Percentiles rank a stretch among this genome's conserved stretches.
Evolutionary conservation across 1,284 basidiomycete genomes (phyloP).

Genomic region (Neolentinus lepideus): DNA sequence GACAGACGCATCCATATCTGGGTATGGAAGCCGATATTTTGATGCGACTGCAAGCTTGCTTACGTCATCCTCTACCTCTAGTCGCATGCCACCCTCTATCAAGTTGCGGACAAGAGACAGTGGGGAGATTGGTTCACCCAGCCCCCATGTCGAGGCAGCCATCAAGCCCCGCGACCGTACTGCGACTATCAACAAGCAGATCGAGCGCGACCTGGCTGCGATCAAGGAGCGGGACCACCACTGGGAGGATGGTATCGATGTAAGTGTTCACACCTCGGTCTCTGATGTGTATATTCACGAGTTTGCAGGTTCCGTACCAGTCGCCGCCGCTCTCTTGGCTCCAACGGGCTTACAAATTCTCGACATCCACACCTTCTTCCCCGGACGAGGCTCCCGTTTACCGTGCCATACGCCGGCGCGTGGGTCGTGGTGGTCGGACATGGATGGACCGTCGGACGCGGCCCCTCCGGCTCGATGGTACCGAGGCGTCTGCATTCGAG

Average conservation of each 20-base stretch:
- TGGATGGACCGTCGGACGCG: conserved; percentile 56
- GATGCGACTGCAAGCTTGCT: conserved; percentile 4
- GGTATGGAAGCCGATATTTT: conserved; percentile 15
- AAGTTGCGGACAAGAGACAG: conserved; percentile 39
- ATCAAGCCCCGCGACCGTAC: conserved; percentile 64
- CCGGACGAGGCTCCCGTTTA: conserved; percentile 24
- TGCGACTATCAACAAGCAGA: conserved; percentile 50
- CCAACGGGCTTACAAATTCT: conserved; percentile 56
- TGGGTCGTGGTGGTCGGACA: conserved; percentile 79
- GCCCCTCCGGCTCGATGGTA: conserved; percentile 6
- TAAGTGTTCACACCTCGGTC: conserved; percentile 25
- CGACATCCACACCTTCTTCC: conserved; percentile 26
- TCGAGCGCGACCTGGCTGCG: conserved; percentile 61
- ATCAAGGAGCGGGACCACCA: conserved; percentile 73
- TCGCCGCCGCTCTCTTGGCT: conserved; percentile 37
- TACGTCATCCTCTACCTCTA: conserved; percentile 16
- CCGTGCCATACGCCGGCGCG: conserved; percentile 63
- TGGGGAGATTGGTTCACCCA: conserved; percentile 35
- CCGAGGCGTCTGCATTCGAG: neutral
- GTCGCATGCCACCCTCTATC: conserved; percentile 32
- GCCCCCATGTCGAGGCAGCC: conserved; percentile 35
- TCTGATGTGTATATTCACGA: conserved; percentile 5
- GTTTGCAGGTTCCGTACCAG: conserved; percentile 54
- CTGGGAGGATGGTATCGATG: conserved; percentile 85
- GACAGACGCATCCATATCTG: conserved; percentile 28